Percentiles rank a stretch among this genome's conserved stretches.
These are phyloP conservation scores for Candida glaebosa DNA, from an alignment of 805 yeast genomes.

Conservation along the genomic window DNA sequence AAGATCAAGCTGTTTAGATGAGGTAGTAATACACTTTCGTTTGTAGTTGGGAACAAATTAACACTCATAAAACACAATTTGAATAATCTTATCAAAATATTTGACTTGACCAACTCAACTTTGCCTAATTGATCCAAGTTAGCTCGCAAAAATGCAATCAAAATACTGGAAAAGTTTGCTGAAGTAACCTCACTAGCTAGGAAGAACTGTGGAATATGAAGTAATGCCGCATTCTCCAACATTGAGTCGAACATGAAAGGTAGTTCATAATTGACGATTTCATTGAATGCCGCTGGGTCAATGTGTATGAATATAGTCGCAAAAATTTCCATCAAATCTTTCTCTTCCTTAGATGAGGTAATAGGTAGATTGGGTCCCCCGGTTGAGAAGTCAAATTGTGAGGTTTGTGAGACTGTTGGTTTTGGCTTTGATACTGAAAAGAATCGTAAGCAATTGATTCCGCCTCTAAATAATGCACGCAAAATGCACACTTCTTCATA, in stretches of 20 bases:
- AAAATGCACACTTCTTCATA: conserved; percentile 80
- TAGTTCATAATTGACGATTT: conserved; percentile 78
- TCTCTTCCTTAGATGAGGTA: conserved; percentile 86
- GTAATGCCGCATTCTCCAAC: conserved; percentile 76
- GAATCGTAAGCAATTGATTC: conserved; percentile 73
- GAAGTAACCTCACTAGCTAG: conserved; percentile 93
- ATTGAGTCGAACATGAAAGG: conserved; percentile 74
- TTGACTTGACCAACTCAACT: conserved; percentile 70
- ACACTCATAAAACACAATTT: conserved; percentile 95
- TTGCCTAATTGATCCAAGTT: conserved; percentile 78
- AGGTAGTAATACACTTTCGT: conserved; percentile 85
- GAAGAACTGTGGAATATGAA: conserved; percentile 92
- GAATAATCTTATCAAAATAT: conserved; percentile 79
- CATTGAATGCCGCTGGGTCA: conserved; percentile 94
- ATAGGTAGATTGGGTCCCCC: conserved; percentile 82
- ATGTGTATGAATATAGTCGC: conserved; percentile 91
- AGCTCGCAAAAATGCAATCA: conserved; percentile 70
- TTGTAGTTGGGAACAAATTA: conserved; percentile 79
- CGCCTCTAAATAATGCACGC: conserved; percentile 76
- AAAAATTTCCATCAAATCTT: conserved; percentile 91
- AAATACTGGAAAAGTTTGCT: conserved; percentile 82
- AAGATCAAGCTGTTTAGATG: conserved; percentile 81
- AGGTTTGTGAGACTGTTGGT: conserved; percentile 21
- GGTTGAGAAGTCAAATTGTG: conserved; percentile 55
- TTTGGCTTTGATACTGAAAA: conserved; percentile 60